These are phyloP conservation scores for Penicillium cinerascens DNA, from an alignment of 495 filamentous ascomycete species.

Conservation along the genomic window DNA sequence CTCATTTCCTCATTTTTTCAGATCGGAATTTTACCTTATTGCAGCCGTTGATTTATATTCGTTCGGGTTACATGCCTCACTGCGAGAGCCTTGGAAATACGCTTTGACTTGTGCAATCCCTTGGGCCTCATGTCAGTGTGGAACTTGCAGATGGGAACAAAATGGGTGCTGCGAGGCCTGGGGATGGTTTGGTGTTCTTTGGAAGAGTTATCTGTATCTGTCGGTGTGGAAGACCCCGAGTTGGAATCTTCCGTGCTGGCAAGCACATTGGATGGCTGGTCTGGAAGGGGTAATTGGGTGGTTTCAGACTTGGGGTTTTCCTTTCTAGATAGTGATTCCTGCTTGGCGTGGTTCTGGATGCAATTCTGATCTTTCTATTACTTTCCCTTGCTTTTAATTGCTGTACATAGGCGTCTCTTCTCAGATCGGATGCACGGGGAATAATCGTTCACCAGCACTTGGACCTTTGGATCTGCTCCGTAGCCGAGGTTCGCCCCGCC, in stretches of 20 bases:
- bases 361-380: constrained; percentile 13
- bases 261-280: constrained; percentile 4
- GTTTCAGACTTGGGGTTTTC: constrained; percentile 13
- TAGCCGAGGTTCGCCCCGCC: not conserved
- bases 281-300: constrained; percentile 18
- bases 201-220: not conserved
- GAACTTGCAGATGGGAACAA: constrained; percentile 1
- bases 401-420: constrained; percentile 14
- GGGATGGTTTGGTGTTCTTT: constrained; percentile 5
- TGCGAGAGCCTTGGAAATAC: constrained; percentile 4
- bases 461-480: not conserved
- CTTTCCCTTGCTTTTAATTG: not conserved
- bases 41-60: constrained; percentile 10
- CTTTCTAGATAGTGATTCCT: constrained; percentile 18
- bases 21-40: constrained; percentile 26
- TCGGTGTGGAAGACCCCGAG: constrained; percentile 6
- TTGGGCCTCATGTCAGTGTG: not conserved
- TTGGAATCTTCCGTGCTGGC: constrained; percentile 5
- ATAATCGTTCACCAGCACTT: not conserved
- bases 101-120: not conserved
- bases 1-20: constrained; percentile 19
- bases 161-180: not conserved
- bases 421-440: constrained; percentile 1
- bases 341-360: constrained; percentile 14
- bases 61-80: constrained; percentile 8